These are phyloP conservation scores for Hypoxylon lenormandii DNA, from an alignment of 495 filamentous ascomycete species.

Conservation along the genomic window DNA sequence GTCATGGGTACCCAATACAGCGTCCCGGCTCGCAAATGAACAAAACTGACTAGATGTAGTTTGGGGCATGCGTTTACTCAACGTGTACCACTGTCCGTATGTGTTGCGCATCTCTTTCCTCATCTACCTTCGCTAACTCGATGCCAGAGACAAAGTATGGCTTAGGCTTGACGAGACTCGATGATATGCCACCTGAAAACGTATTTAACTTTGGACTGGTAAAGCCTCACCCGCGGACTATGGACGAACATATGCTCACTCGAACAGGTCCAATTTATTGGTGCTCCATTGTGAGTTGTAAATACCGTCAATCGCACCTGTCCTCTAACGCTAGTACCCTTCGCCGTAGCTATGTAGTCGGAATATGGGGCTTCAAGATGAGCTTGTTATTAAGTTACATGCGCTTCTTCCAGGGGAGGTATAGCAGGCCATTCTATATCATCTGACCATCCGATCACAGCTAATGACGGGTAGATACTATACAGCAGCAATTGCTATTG, in stretches of 20 bases:
- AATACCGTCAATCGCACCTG: neutral
- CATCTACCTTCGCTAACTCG: neutral
- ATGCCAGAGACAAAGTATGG: constrained; percentile 59
- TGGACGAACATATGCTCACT: constrained; percentile 17
- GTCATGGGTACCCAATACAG: constrained; percentile 54
- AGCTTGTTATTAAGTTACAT: constrained; percentile 64
- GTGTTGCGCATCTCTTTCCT: neutral
- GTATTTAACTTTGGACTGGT: constrained; percentile 57
- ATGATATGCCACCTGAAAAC: constrained; percentile 53
- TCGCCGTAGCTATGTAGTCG: constrained; percentile 52
- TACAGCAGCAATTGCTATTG: constrained; percentile 50
- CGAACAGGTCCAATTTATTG: constrained; percentile 55
- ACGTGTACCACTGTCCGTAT: constrained; percentile 8
- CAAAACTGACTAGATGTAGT: neutral
- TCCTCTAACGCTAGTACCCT: neutral
- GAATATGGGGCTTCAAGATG: constrained; percentile 66
- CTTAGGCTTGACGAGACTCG: constrained; percentile 50
- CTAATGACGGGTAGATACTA: too few relatives aligned
- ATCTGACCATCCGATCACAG: too few relatives aligned
- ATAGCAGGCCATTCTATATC: too few relatives aligned
- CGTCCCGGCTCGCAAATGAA: neutral
- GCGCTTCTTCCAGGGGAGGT: constrained; percentile 59
- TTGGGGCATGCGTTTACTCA: constrained; percentile 12
- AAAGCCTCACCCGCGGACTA: constrained; percentile 4
- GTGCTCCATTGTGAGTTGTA: constrained; percentile 55